Conservation (phyloP, 2,329 filamentous ascomycete genomes). For the Sporothrix brunneoviolacea region DNA sequence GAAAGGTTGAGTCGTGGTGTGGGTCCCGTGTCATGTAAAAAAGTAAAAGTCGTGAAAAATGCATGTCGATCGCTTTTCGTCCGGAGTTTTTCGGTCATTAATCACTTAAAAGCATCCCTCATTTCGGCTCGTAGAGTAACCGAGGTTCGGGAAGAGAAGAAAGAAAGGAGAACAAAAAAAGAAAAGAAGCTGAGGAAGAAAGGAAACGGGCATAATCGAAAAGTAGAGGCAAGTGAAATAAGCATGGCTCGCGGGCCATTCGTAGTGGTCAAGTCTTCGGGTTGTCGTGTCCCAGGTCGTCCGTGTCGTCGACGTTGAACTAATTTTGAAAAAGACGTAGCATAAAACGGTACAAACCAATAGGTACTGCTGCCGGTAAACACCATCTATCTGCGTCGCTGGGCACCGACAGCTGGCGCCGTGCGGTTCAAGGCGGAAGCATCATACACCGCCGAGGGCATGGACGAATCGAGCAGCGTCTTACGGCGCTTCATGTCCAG, state of each 20-base stretch:
- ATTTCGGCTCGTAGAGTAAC: not conserved
- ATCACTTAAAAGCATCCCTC: constrained; percentile 13
- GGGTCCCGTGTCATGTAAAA: constrained; percentile 15
- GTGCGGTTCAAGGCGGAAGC: constrained; percentile 19
- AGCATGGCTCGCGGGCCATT: no score
- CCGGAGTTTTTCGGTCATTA: constrained; percentile 14
- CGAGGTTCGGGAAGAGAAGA: constrained; percentile 12
- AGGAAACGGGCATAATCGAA: constrained; percentile 1
- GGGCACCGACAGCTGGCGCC: constrained; percentile 23
- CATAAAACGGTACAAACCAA: no score
- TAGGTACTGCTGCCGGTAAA: no score
- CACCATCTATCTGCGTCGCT: constrained; percentile 23
- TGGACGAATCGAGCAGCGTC: constrained; percentile 26
- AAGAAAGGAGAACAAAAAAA: not conserved
- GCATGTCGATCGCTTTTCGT: constrained; percentile 15
- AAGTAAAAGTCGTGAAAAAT: constrained; percentile 15
- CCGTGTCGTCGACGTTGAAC: no score
- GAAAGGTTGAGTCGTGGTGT: constrained; percentile 13
- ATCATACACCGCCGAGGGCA: constrained; percentile 28
- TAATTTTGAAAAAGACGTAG: no score
- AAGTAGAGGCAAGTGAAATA: not conserved
- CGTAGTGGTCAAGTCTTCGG: no score
- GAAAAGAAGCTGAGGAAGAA: not conserved
- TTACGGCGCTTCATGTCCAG: constrained; percentile 32
- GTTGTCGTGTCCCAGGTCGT: no score